Conservation (phyloP, 371 early-diverging fungal species). For the Mucor lusitanicus region DNA sequence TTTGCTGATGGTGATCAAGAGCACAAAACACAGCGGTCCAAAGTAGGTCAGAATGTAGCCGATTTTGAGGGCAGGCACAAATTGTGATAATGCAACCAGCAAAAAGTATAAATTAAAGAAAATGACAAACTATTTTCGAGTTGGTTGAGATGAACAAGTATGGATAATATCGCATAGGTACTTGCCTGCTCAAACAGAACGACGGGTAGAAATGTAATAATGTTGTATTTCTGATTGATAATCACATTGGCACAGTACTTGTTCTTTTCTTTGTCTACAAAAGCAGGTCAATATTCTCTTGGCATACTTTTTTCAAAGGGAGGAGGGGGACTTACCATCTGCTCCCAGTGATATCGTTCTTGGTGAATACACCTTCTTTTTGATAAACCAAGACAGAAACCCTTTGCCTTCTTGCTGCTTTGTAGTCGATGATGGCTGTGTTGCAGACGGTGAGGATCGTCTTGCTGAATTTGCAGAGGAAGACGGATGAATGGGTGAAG, state of each 20-base stretch:
- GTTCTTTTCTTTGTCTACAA: constrained; percentile 55
- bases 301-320: neutral
- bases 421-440: neutral
- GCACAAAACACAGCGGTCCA: constrained; percentile 94
- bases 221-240: constrained; percentile 95
- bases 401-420: constrained; percentile 1
- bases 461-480: neutral
- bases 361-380: constrained; percentile 28
- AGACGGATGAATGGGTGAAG: neutral
- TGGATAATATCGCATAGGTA: too few species aligned
- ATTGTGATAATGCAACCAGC: constrained; percentile 93
- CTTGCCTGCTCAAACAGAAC: constrained; percentile 93
- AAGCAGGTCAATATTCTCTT: neutral
- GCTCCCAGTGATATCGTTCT: constrained; percentile 35
- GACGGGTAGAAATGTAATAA: constrained; percentile 87
- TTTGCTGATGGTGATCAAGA: constrained; percentile 92
- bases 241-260: constrained; percentile 86
- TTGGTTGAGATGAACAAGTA: too few species aligned
- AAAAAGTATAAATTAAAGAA: constrained; percentile 98
- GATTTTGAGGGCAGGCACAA: constrained; percentile 85
- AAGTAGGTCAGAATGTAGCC: constrained; percentile 95
- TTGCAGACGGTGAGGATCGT: neutral
- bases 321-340: too few species aligned
- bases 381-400: constrained; percentile 20
- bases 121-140: constrained; percentile 84